Base-by-base conservation (phyloP, 2,329 filamentous ascomycete species). In the Fonsecaea monophora region DNA sequence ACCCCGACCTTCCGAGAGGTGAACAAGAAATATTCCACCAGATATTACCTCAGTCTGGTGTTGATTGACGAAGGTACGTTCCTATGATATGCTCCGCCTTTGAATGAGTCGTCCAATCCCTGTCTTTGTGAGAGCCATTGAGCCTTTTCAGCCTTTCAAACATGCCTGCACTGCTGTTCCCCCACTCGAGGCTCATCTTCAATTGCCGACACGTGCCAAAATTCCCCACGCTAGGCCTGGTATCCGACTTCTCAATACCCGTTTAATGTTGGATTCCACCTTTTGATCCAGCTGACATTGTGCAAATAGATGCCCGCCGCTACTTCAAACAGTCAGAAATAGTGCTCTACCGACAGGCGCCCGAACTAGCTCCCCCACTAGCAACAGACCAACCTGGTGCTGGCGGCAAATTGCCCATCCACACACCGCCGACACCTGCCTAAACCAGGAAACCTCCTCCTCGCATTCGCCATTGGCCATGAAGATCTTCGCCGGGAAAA, bases 301-400 rank as follows among this genome's bases (percentile, higher is more conserved):
- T 42, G n/a, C 38, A 55, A 57, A 42, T 30, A 71, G 95, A 99
- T 79, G 95, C 95, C 58, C 89, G 95, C 74, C 89, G 95, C 74
- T 99, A 99, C 82, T 99, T 99, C 83, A 99, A 99, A 81, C 95
- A 99, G 80, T 97, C 93, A 60, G 95, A 99, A 82, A 99, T 99
- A 77, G 94, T 97, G 66, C 89, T 99, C 60, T 98, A 91, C 83
- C 89, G 95, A 71, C 95, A 98, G 76, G 79, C 82, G 32, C 82
- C 82, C 57, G 82, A 83, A 68, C 40, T 65, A 13, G 53, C 61
- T 37, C 73, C 62, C 50, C 64, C 68, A 34, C 58, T 74, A 38
- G 71, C 71, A 4, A 70, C 69, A 32, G 73, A 73, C 55, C 67
- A 68, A 40, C 73, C 73, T 13, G 65, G 66, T 18, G 56, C 71